Conservation (phyloP, 2,329 filamentous ascomycete species). For the Aspergillus candidus region DNA sequence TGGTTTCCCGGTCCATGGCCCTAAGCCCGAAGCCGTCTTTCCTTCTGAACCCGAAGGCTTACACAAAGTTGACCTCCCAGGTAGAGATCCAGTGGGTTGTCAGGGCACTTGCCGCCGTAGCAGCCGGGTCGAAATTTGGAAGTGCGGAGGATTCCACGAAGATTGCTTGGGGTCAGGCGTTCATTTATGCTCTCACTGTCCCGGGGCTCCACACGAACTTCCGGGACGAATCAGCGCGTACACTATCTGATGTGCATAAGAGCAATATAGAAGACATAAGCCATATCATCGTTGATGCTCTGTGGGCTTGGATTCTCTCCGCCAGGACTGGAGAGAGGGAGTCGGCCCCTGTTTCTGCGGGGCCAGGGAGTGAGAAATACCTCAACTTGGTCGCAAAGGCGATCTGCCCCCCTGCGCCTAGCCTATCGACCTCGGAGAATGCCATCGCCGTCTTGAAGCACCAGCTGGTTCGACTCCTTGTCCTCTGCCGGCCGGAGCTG, state of each 20-base stretch:
- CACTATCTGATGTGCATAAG: slow-evolving; percentile 61
- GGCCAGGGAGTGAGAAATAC: slow-evolving; percentile 54
- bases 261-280: slow-evolving; percentile 54
- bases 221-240: slow-evolving; percentile 56
- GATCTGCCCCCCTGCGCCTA: slow-evolving; percentile 32
- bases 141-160: slow-evolving; percentile 44
- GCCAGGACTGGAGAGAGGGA: slow-evolving; percentile 72
- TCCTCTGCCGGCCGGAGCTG: slow-evolving; percentile 71
- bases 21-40: slow-evolving; percentile 80
- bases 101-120: slow-evolving; percentile 60
- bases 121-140: slow-evolving; percentile 49
- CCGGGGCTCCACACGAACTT: slow-evolving; percentile 54
- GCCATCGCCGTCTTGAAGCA: slow-evolving; percentile 51
- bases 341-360: slow-evolving; percentile 59
- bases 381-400: slow-evolving; percentile 53
- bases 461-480: slow-evolving; percentile 70
- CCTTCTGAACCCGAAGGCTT: slow-evolving; percentile 75
- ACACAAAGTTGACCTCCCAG: slow-evolving; percentile 66
- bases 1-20: slow-evolving; percentile 60
- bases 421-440: slow-evolving; percentile 19
- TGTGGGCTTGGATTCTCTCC: slow-evolving; percentile 74
- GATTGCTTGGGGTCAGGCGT: slow-evolving; percentile 73
- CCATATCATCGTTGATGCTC: slow-evolving; percentile 59
- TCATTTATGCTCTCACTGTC: slow-evolving; percentile 71
- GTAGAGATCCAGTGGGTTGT: slow-evolving; percentile 76